phyloP scores from a whole-genome alignment of 495 filamentous ascomycete species.

The Rhizodiscina lignyota region DNA sequence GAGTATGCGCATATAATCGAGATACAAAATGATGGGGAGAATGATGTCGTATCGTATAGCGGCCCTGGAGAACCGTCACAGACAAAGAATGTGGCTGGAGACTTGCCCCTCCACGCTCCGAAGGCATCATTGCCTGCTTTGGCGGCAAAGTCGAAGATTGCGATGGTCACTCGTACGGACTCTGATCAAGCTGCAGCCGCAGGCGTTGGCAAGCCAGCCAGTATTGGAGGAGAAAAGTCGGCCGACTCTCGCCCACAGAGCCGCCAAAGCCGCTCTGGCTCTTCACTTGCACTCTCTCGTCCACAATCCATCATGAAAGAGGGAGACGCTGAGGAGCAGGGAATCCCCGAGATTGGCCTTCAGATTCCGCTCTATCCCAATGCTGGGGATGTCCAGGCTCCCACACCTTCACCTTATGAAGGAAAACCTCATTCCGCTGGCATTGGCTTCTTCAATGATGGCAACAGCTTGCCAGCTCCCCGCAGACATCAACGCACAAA shows the following conservation, averaged over 20 bases:
- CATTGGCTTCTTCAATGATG: slow-evolving; percentile 38
- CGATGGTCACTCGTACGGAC: slow-evolving; percentile 75
- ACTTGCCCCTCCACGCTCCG: slow-evolving; percentile 80
- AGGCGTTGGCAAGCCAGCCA: slow-evolving; percentile 53
- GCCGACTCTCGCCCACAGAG: slow-evolving; percentile 22
- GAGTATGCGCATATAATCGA: slow-evolving; percentile 60
- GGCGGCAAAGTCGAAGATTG: slow-evolving; percentile 64
- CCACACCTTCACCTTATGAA: slow-evolving; percentile 58
- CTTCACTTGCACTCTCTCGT: slow-evolving; percentile 29
- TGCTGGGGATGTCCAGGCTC: slow-evolving; percentile 93
- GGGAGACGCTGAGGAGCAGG: slow-evolving; percentile 50
- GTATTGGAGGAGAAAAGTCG: slow-evolving; percentile 43
- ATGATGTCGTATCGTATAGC: slow-evolving; percentile 6
- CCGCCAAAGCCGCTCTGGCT: slow-evolving; percentile 33
- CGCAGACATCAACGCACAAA: slow-evolving; percentile 52
- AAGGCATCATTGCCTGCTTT: slow-evolving; percentile 65
- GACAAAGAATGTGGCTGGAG: slow-evolving; percentile 60
- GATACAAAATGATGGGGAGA: slow-evolving; percentile 8
- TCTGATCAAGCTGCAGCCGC: slow-evolving; percentile 66
- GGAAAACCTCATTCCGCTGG: slow-evolving; percentile 26
- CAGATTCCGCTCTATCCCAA: slow-evolving; percentile 88
- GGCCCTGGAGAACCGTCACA: slow-evolving; percentile 30
- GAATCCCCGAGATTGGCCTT: slow-evolving; percentile 79
- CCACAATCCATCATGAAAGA: slow-evolving; percentile 30
- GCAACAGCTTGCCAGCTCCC: slow-evolving; percentile 11